These are phyloP conservation scores for Fonsecaea monophora DNA, from an alignment of 2,329 filamentous ascomycete species.

Conservation along the genomic window DNA sequence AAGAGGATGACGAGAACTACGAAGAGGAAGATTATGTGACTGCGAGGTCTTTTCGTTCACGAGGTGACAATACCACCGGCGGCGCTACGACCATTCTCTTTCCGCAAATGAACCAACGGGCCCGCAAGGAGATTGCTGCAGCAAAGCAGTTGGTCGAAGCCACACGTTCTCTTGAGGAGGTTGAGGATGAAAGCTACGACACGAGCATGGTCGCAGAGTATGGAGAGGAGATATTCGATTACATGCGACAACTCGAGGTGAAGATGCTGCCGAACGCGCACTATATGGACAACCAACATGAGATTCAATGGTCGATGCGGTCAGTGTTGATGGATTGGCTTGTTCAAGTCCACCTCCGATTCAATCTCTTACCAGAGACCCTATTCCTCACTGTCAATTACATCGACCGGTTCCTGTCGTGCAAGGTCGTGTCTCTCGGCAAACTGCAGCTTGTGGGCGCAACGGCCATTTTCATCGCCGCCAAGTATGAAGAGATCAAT, in stretches of 20 bases:
- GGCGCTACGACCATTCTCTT: constrained; percentile 71
- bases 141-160: constrained; percentile 71
- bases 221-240: constrained; percentile 90
- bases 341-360: constrained; percentile 92
- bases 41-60: constrained; percentile 77
- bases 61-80: constrained; percentile 74
- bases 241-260: constrained; percentile 86
- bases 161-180: constrained; percentile 72
- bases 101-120: constrained; percentile 72
- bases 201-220: constrained; percentile 98
- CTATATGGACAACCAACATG: constrained; percentile 97
- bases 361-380: constrained; percentile 89
- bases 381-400: constrained; percentile 95
- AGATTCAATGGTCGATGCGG: constrained; percentile 99
- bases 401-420: constrained; percentile 93
- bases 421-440: constrained; percentile 91
- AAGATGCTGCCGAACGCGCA: constrained; percentile 84
- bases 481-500: constrained; percentile 99
- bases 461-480: constrained; percentile 92
- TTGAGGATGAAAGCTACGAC: constrained; percentile 89
- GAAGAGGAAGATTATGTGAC: constrained; percentile 75
- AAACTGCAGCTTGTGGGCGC: constrained; percentile 96
- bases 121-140: constrained; percentile 73
- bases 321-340: constrained; percentile 98
- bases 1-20: constrained; percentile 74